These are phyloP conservation scores for Pseudonitzschia multistriata DNA, from an alignment of 108 stramenopile genomes.

Conservation along the genomic window DNA sequence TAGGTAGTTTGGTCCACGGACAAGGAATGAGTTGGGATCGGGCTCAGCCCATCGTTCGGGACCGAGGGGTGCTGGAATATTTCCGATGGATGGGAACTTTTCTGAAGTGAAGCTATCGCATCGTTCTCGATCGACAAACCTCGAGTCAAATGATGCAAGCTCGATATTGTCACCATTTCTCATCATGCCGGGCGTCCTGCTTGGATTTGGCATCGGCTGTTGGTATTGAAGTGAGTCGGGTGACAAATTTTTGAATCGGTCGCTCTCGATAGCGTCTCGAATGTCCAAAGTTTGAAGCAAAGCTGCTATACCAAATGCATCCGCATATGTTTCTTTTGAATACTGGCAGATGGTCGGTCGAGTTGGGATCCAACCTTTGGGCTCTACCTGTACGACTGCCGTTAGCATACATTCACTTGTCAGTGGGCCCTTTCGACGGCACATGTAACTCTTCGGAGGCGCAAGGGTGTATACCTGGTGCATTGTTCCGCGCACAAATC, in stretches of 20 bases:
- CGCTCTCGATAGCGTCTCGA: constrained; percentile 69
- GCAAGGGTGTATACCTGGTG: constrained; percentile 85
- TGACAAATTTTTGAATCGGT: constrained; percentile 64
- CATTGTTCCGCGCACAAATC: constrained; percentile 83
- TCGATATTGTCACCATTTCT: background rate
- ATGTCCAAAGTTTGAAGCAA: constrained; percentile 86
- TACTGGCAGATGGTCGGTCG: constrained; percentile 38
- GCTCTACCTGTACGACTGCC: constrained; percentile 86
- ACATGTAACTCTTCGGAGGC: constrained; percentile 39
- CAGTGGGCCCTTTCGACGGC: constrained; percentile 16
- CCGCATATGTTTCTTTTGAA: constrained; percentile 63
- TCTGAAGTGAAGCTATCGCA: constrained; percentile 24
- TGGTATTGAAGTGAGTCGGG: constrained; percentile 29
- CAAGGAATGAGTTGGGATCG: constrained; percentile 83
- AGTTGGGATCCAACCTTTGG: constrained; percentile 87
- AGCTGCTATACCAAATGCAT: constrained; percentile 77
- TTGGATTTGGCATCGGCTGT: background rate
- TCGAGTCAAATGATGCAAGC: constrained; percentile 30
- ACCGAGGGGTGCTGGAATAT: constrained; percentile 31
- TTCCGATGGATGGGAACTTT: constrained; percentile 23
- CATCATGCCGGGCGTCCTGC: constrained; percentile 2
- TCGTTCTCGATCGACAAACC: constrained; percentile 38
- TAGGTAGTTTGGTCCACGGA: constrained; percentile 84
- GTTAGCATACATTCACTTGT: constrained; percentile 77
- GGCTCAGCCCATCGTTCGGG: constrained; percentile 75